Evolutionary conservation across 2,329 filamentous ascomycete genomes (phyloP).

Genomic region (Chalaropsis ovoidea): DNA sequence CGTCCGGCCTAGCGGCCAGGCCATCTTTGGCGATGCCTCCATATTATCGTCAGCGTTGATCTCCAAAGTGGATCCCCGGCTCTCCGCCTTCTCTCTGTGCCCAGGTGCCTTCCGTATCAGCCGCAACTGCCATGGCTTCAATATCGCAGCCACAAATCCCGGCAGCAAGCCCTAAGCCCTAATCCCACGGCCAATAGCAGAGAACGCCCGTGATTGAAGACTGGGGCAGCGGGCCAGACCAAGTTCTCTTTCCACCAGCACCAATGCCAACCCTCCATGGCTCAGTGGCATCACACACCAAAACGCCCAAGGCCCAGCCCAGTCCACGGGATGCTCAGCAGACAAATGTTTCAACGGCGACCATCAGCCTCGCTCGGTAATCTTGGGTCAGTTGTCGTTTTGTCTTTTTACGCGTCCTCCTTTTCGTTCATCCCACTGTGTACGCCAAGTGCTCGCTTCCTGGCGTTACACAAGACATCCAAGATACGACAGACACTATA

Average conservation of each 20-base stretch:
- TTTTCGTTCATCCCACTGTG: background rate
- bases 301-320: background rate
- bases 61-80: conserved; percentile 4
- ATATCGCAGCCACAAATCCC: background rate
- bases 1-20: background rate
- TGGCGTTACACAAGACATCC: conserved; percentile 7
- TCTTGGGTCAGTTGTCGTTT: conserved; percentile 1
- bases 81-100: background rate
- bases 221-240: background rate
- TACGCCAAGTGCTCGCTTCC: conserved; percentile 9
- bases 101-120: too few relatives aligned
- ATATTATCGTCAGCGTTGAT: background rate
- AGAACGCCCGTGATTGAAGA: background rate
- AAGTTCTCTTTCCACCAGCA: background rate
- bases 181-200: background rate
- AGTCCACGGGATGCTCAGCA: background rate
- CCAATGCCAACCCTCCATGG: background rate
- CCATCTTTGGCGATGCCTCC: background rate
- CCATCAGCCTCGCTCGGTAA: background rate
- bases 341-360: background rate
- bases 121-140: background rate
- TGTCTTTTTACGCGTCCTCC: background rate
- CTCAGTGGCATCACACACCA: background rate
- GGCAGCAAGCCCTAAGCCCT: background rate
- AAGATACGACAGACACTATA: background rate